These are phyloP conservation scores for Deinandra increscens DNA, from an alignment of 129 eudicot species.

Conservation along the genomic window DNA sequence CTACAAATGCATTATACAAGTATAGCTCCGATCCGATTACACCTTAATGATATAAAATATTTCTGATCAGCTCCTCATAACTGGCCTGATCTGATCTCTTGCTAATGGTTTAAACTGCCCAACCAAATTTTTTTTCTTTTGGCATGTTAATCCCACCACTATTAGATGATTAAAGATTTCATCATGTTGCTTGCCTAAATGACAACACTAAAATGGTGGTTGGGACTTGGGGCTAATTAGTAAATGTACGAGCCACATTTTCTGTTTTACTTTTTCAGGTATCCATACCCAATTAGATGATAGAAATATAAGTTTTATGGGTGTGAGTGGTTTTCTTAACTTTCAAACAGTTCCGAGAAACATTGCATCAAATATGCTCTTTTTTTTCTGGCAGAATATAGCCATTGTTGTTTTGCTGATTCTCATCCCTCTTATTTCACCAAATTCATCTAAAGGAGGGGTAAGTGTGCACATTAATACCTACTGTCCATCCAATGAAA, in stretches of 20 bases:
- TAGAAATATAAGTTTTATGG: slow-evolving; percentile 17
- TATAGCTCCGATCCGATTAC: no score
- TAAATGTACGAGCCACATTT: slow-evolving; percentile 99
- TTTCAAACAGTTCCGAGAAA: not conserved
- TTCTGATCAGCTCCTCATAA: no score
- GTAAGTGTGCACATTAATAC: slow-evolving; percentile 38
- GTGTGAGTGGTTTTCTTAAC: not conserved
- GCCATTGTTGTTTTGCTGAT: slow-evolving; percentile 97
- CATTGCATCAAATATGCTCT: not conserved
- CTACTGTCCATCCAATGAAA: slow-evolving; percentile 8
- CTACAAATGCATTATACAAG: no score
- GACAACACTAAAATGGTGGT: no score
- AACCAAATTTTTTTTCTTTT: no score
- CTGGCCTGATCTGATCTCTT: no score
- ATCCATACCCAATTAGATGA: slow-evolving; percentile 15
- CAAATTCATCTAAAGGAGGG: slow-evolving; percentile 99
- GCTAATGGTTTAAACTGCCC: no score
- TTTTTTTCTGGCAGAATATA: slow-evolving; percentile 61
- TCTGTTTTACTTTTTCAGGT: slow-evolving; percentile 99
- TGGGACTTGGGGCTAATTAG: no score
- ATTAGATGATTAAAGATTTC: no score
- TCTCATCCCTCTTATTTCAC: slow-evolving; percentile 97
- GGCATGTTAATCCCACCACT: no score
- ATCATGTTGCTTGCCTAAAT: no score
- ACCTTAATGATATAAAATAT: no score